A percentile compares a stretch with the other conserved stretches of the same genome.
Conservation (phyloP, 73 alveolate species). For the Effrenium voratum region DNA sequence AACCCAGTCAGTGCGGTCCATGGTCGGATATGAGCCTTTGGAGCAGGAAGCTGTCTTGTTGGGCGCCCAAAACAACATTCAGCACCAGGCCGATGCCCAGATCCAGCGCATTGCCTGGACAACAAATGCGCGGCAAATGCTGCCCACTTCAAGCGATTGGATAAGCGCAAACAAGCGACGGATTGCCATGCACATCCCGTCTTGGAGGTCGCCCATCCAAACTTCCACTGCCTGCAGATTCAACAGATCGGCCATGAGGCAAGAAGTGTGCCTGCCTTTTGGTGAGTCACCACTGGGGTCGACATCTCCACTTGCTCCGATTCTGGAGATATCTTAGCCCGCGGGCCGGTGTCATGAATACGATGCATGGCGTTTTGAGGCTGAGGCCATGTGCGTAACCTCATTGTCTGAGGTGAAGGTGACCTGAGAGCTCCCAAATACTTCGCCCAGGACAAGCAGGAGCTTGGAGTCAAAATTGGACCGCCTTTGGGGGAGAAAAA, state of each 20-base stretch:
- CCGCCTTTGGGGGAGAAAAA: background rate
- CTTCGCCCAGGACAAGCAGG: background rate
- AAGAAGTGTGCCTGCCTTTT: conserved; percentile 23
- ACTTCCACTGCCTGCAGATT: conserved; percentile 98
- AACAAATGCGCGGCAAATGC: too few species aligned
- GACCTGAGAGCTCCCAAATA: background rate
- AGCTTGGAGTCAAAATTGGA: background rate
- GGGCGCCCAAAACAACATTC: background rate
- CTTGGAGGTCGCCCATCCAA: conserved; percentile 99
- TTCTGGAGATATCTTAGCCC: conserved; percentile 98
- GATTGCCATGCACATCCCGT: conserved; percentile 99
- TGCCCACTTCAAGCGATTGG: background rate
- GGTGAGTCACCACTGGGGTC: conserved; percentile 76
- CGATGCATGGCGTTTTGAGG: background rate
- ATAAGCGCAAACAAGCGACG: conserved; percentile 96
- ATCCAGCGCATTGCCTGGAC: conserved; percentile 73
- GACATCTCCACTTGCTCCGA: conserved; percentile 97
- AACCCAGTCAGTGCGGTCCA: conserved; percentile 99
- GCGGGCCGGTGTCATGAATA: conserved; percentile 36
- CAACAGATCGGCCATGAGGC: conserved; percentile 62
- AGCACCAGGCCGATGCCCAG: conserved; percentile 35
- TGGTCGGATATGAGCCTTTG: conserved; percentile 95
- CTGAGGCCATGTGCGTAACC: conserved; percentile 49
- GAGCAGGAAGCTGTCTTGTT: background rate
- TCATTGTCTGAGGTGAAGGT: conserved; percentile 84